Base-by-base conservation (phyloP, 768 basidiomycete genomes). In the Dentipellis sp. region DNA sequence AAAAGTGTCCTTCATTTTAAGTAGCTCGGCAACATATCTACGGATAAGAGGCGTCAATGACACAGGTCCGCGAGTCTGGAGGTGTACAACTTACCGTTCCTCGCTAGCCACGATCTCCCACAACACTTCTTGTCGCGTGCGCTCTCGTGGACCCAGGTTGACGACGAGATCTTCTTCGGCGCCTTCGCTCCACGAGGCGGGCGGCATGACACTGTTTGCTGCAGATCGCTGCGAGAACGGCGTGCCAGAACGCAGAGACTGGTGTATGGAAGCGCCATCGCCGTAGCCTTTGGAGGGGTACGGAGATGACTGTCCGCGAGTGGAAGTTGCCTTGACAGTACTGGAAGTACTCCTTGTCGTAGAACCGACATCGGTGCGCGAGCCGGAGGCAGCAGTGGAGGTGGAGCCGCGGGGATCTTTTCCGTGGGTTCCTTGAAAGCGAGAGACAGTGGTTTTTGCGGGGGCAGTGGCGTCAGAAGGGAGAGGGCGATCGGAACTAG, bases 91-190 rank as follows among this genome's bases (percentile, higher is more conserved):
- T 52, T 65, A 91, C 91, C 94, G 83, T 69, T 97, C 93, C 72
- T 97, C 94, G 62, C 91, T 93, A 34, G 89, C 87, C 50, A 97
- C 93, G 62, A 97, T 97, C 74, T 97, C 94, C 75, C 92, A 97
- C 23, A 97, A 71, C 6, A 97, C 94, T 72, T 97, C 94, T 70
- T 97, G 94, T 53, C 94, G 81, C 39, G 94, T 97, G 56, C 94
- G 82, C 68, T 97, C 94, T 58, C 91, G 83, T 47, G 91, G 85
- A n/a, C 93, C 91, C 37, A 97, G 76, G 66, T 97, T 92, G 47
- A 86, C 84, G 17, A 97, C 90, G 45, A 97, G 81, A 69, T 97
- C 94, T 55, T 91, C 92, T 68, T 94, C 93, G 10, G 94, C 91
- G 60, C 86, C 88, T 68, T 95, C 91, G 65, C 91, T 94, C 94